Conservation (phyloP, 2,329 filamentous ascomycete species). For the Aspergillus tubingensis region DNA sequence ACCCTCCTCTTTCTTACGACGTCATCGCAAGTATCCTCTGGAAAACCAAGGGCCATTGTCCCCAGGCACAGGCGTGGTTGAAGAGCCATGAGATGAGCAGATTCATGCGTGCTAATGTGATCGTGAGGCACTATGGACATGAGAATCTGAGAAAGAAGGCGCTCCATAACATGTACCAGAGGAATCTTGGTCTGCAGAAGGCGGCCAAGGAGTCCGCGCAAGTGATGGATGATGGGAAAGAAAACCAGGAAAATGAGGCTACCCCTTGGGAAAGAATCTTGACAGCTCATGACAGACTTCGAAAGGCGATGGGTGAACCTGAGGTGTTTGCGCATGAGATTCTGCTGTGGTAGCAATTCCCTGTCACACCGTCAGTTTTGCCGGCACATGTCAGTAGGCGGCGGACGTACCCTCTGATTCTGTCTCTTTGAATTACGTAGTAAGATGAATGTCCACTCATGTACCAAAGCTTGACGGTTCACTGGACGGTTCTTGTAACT, state of each 20-base stretch:
- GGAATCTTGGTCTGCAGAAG: constrained; percentile 7
- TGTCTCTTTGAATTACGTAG: background rate
- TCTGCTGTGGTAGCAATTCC: background rate
- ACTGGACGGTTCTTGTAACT: constrained; percentile 8
- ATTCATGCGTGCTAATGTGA: constrained; percentile 2
- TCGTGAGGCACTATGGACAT: constrained; percentile 8
- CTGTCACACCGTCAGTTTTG: background rate
- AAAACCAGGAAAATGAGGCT: constrained; percentile 2
- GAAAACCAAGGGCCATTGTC: constrained; percentile 19
- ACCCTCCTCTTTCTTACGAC: constrained; percentile 15
- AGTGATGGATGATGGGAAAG: background rate
- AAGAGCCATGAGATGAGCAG: constrained; percentile 19
- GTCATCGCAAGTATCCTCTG: constrained; percentile 23
- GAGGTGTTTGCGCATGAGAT: background rate
- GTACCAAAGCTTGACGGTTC: constrained; percentile 4
- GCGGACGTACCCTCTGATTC: background rate
- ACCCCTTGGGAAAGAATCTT: constrained; percentile 3
- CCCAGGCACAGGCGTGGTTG: constrained; percentile 24
- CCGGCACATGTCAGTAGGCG: background rate
- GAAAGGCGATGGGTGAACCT: constrained; percentile 12
- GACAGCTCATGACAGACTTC: constrained; percentile 20
- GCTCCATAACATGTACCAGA: constrained; percentile 9
- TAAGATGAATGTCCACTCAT: constrained; percentile 10
- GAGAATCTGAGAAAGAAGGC: constrained; percentile 14
- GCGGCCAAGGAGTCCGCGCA: background rate